Evolutionary conservation across 805 yeast species (phyloP), one percentile per base, ranked within the genome.

Genomic region (Barnettozyma wickerhamii): DNA sequence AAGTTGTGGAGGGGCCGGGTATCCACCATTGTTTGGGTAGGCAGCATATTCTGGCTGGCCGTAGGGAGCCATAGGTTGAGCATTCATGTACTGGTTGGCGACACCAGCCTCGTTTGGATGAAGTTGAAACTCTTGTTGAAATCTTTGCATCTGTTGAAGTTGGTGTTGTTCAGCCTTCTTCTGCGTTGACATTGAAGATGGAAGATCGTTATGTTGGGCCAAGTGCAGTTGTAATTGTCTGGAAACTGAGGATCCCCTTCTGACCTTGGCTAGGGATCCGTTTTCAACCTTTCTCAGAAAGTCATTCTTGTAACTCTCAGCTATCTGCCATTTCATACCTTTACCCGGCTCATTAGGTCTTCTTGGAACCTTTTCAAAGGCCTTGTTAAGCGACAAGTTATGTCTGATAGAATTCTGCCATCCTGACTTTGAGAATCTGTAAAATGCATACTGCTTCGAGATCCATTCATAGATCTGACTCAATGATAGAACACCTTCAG

Each of bases 401-500:
- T 93, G 99, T 52, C 99, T 80, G 51, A 93, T 91, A 6, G 96
- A 89, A 65, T 93, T 93, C 66, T 93, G 99, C 99, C 99, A 93
- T 28, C 99, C 99, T 7, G 95, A 83, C 62, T 86, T 90, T 19
- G 93, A 81, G 63, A 79, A 84, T 55, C 96, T 77, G 62, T 93
- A 93, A 62, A 85, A 93, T 29, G 98, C 90, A 63, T 89, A 93
- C 57, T 84, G 90, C 23, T 77, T 63, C 5, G 93, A 68, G 41
- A 93, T 93, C 88, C 95, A 93, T 50, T 79, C 82, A 63, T 93
- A 93, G 41, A 93, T 93, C 56, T 93, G 97, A 1, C 95, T 77
- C 52, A 93, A 65, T 12, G 96, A 85, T 71, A 91, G 72, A 32
- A 86, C 87, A 32, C 95, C 95, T 45, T 90, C 96, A 2, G 75